Percentiles rank a stretch among this genome's conserved stretches.
Evolutionary conservation across 371 early-diverging fungal species (phyloP).

Genomic region (Syncephalis fuscata): DNA sequence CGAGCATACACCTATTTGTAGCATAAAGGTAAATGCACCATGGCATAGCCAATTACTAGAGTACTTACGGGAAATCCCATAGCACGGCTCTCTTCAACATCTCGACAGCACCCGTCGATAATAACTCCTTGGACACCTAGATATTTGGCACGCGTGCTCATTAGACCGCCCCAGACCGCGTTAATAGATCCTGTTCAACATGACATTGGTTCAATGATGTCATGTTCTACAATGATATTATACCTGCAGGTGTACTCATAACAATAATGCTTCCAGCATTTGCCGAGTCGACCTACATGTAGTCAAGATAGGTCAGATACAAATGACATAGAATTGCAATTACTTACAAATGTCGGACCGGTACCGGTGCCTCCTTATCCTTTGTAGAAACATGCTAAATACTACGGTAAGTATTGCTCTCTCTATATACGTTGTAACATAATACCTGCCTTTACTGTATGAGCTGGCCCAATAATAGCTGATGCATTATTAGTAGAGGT

Average conservation of each 20-base stretch:
- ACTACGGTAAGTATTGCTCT: not conserved
- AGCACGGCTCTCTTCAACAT: conserved; percentile 43
- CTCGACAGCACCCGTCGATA: conserved; percentile 59
- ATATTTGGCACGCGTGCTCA: conserved; percentile 52
- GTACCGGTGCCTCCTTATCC: conserved; percentile 23
- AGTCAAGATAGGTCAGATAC: not conserved
- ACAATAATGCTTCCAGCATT: conserved; percentile 39
- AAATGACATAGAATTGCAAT: conserved; percentile 12
- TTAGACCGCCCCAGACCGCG: conserved; percentile 71
- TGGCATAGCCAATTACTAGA: not conserved
- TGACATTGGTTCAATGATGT: too few species aligned
- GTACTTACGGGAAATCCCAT: conserved; percentile 38
- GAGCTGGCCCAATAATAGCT: conserved; percentile 54
- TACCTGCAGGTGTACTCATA: conserved; percentile 37
- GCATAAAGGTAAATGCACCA: not conserved
- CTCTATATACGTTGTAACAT: not conserved
- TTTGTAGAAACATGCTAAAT: conserved; percentile 27
- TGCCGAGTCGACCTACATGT: conserved; percentile 30
- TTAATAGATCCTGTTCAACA: conserved; percentile 21
- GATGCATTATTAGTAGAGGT: conserved; percentile 39
- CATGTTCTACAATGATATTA: not conserved
- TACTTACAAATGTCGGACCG: conserved; percentile 36
- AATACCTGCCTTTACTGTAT: conserved; percentile 40
- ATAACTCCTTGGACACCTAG: conserved; percentile 46
- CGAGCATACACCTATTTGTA: not conserved